Base-by-base conservation (phyloP, 176 grass and related monocot species). In the Hordeum marinum region DNA sequence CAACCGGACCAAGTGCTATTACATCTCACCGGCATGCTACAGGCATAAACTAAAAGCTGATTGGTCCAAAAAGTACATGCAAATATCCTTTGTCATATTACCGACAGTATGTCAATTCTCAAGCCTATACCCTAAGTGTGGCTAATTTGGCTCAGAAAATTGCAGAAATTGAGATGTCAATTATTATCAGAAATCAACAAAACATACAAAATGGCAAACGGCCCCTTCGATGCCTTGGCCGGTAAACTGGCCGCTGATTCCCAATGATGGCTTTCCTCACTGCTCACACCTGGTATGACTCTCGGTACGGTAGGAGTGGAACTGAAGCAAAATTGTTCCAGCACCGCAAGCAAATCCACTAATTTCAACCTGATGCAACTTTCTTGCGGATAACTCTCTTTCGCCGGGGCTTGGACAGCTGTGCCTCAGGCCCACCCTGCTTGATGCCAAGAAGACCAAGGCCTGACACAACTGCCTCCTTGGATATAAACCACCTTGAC, bases 401-500 rank as follows among this genome's bases (percentile, higher is more conserved):
- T 87, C 93, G 91, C 9, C 93, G 90, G 18, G 91, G 80, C 68
- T 91, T 99, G 75, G 91, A 45, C 57, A 89, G 71, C 75, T 52
- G 32, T 12, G 84, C 35, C 71, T 92, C 91, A 11, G 86, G 43
- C 79, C 94, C 90, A 76, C 83, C 87, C 64, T 95, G 92, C 87
- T 93, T 99, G 75, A 99, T 88, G 63, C 96, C 96, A 23, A 96
- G 88, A 87, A 98, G 89, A 59, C 96, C 89, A 82, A 99, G 96
- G 35, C 93, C 93, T 77, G 91, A 96, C 45, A 94, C 91, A 20
- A 96, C 83, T 17, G 96, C 90, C 88, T 99, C 91, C 90, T 92
- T 99, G 4, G 93, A 99, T 89, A 99, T 94, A 88, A 96, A 96
- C 96, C 96, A 99, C 48, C 93, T 94, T 31, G 93, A 94, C 52